These are phyloP conservation scores for Aspergillus niger DNA, from an alignment of 2,329 filamentous ascomycete genomes.

Conservation along the genomic window DNA sequence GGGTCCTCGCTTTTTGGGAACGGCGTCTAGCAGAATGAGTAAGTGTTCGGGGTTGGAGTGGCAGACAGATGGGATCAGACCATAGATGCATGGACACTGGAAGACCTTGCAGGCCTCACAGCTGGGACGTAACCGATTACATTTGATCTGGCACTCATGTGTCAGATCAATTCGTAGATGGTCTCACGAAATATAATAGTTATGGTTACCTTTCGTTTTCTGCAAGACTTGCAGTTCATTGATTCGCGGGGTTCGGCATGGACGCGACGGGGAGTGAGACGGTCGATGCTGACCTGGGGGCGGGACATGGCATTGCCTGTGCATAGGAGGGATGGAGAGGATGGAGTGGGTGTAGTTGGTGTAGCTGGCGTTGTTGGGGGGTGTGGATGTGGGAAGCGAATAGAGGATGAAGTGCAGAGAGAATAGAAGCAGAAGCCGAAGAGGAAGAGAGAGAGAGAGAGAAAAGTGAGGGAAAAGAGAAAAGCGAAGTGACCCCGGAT, in stretches of 20 bases:
- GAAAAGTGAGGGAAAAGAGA: constrained; percentile 9
- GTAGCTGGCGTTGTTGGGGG: no score
- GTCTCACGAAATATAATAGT: not conserved
- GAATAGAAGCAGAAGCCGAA: not conserved
- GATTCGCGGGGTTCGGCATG: constrained; percentile 79
- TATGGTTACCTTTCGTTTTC: constrained; percentile 76
- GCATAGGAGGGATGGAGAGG: not conserved
- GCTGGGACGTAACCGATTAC: constrained; percentile 78
- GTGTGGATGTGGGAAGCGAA: not conserved
- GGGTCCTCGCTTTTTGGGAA: constrained; percentile 85
- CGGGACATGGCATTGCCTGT: constrained; percentile 59
- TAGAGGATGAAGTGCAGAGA: not conserved
- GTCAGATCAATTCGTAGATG: constrained; percentile 1
- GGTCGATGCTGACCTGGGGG: constrained; percentile 78
- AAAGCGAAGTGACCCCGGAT: constrained; percentile 15
- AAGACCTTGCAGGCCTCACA: constrained; percentile 90
- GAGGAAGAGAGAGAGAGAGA: constrained; percentile 10
- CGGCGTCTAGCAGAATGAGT: constrained; percentile 60
- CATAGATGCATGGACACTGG: constrained; percentile 84
- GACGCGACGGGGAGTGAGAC: constrained; percentile 69
- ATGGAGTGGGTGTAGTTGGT: no score
- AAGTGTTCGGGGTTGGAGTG: not conserved
- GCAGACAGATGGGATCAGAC: constrained; percentile 52
- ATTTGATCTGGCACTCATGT: constrained; percentile 70
- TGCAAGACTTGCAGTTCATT: constrained; percentile 95